These are phyloP conservation scores for Eucalyptus urophylla DNA, from an alignment of 345 rosid species.

Conservation along the genomic window DNA sequence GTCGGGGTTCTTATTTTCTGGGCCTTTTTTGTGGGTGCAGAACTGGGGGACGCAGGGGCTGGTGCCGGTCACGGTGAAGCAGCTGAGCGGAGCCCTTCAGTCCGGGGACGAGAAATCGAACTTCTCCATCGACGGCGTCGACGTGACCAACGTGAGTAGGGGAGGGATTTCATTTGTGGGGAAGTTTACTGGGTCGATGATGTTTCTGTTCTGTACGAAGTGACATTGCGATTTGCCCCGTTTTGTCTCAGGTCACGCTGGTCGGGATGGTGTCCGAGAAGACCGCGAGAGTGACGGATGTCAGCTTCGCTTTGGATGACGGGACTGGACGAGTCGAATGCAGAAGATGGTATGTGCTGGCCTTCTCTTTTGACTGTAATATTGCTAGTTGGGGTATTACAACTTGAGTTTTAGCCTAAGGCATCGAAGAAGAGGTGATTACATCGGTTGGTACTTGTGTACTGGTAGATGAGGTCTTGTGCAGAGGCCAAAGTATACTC, in stretches of 20 bases:
- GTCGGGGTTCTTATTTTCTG: not conserved
- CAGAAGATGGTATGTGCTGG: conserved; percentile 55
- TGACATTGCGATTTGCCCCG: not conserved
- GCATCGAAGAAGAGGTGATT: not conserved
- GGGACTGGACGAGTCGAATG: conserved; percentile 81
- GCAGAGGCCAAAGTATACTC: not conserved
- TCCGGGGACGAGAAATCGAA: conserved; percentile 70
- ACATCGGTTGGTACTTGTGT: not conserved
- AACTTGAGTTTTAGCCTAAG: not conserved
- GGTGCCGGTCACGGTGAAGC: conserved; percentile 78
- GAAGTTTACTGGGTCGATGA: not conserved
- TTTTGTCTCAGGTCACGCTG: conserved; percentile 45
- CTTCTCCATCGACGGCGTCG: conserved; percentile 49
- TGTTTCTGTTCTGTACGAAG: not conserved
- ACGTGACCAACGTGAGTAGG: conserved; percentile 37
- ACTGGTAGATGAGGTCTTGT: not conserved
- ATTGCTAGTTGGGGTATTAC: not conserved
- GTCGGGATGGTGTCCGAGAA: conserved; percentile 67
- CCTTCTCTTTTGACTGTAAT: not conserved
- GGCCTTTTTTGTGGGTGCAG: conserved; percentile 6
- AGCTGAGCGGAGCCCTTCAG: conserved; percentile 63
- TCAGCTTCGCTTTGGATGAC: conserved; percentile 61
- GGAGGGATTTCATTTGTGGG: not conserved
- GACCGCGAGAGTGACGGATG: conserved; percentile 46
- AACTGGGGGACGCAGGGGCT: conserved; percentile 60